Evolutionary conservation across 306 rosid species (phyloP), one percentile per base, ranked within the genome.

Genomic region (Acacia crassicarpa): DNA sequence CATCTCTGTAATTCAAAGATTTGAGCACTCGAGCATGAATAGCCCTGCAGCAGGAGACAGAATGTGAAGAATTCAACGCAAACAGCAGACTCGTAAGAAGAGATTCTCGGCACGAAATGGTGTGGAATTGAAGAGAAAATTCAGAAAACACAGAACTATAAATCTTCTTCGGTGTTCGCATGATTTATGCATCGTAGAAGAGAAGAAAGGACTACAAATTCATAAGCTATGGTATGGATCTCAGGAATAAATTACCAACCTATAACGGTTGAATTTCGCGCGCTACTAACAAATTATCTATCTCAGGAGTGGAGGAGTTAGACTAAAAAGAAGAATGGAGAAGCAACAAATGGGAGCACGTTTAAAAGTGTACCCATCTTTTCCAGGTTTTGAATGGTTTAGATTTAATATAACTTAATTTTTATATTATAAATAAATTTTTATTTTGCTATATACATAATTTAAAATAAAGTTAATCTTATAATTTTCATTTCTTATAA

Each of bases 1-100:
- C 98, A 83, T 89, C 89, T 77, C 88, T 78, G 51, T 84, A 93
- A 84, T 83, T 58, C 30, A 82, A 71, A n/a, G 91, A 91, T 67
- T 91, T 93, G 81, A 91, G 59, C 8, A 91, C 92, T 22, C 83
- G 86, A 58, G 92, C 92, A 76, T 93, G 98, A 78, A 93, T 84
- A 75, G 51, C 69, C 44, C 86, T 86, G 87, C 88, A 86, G 80
- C 77, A 80, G 38, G 83, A 86, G 62, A 88, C 30, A 67, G 89
- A 89, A 76, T 83, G 67, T 72, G 91, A 91, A 62, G 88, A 85
- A 66, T 61, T 88, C 27, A 91, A 68, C 46, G 92, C 87, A 76
- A 41, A 54, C 74, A 93, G 79, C 20, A 91, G 75, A 45, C 78
- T 35, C 10, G 94, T 86, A 9, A 90, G 84, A 74, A 85, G 85